Percentiles rank a stretch among this genome's conserved stretches.
These are phyloP conservation scores for Tolypocladium ophioglossoides DNA, from an alignment of 2,329 filamentous ascomycete species.

Conservation along the genomic window DNA sequence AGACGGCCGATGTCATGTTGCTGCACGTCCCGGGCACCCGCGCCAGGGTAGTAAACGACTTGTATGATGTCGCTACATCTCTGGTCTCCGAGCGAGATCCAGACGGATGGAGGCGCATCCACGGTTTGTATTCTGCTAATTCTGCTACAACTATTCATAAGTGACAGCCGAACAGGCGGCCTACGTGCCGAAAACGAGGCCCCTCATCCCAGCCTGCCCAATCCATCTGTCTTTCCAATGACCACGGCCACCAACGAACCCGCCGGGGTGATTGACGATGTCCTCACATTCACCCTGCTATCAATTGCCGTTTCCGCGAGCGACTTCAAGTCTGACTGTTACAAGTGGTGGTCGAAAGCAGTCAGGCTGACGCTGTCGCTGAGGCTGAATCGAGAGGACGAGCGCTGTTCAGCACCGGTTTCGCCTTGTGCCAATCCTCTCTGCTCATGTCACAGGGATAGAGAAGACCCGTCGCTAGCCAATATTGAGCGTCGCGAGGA, in stretches of 20 bases:
- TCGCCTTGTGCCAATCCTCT: slow-evolving; percentile 20
- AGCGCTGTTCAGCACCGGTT: slow-evolving; percentile 15
- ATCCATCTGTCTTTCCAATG: slow-evolving; percentile 13
- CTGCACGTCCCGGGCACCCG: slow-evolving; percentile 30
- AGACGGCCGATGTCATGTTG: slow-evolving; percentile 33
- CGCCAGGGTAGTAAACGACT: slow-evolving; percentile 25
- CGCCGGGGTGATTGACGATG: slow-evolving; percentile 26
- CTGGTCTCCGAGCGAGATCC: slow-evolving; percentile 23
- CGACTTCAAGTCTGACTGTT: slow-evolving; percentile 36
- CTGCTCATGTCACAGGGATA: slow-evolving; percentile 18
- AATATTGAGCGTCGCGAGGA: slow-evolving; percentile 34
- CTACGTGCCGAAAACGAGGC: slow-evolving; percentile 21
- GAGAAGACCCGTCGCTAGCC: slow-evolving; percentile 14
- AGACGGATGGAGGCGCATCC: slow-evolving; percentile 24
- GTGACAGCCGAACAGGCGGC: slow-evolving; percentile 13
- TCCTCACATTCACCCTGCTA: slow-evolving; percentile 33
- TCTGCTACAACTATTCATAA: background rate
- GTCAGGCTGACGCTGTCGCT: slow-evolving; percentile 25
- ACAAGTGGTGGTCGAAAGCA: slow-evolving; percentile 37
- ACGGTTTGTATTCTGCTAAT: slow-evolving; percentile 12
- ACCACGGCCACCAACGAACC: slow-evolving; percentile 23
- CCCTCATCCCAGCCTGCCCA: slow-evolving; percentile 12
- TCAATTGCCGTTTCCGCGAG: slow-evolving; percentile 34
- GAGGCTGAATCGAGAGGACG: slow-evolving; percentile 27
- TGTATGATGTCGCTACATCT: slow-evolving; percentile 24